These are phyloP conservation scores for peach (Prunus persica) DNA, from an alignment of 306 rosid genomes.

Conservation along the genomic window Prunus_persica_NCBIv2 NC_034011.1:22644001-22644500, in stretches of 20 bases:
- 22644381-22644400: slow-evolving; percentile 84
- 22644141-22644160: slow-evolving; percentile 79
- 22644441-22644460: slow-evolving; percentile 83
- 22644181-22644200: slow-evolving; percentile 6
- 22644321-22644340: slow-evolving; percentile 93
- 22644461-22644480: slow-evolving; percentile 92
- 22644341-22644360: slow-evolving; percentile 94
- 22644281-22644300: slow-evolving; percentile 83
- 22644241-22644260: slow-evolving; percentile 16
- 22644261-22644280: slow-evolving; percentile 45
- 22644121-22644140: slow-evolving; percentile 85
- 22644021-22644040: slow-evolving; percentile 84
- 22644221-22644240: not conserved
- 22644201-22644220: not conserved
- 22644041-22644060: slow-evolving; percentile 93
- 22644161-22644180: slow-evolving; percentile 81
- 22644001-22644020: slow-evolving; percentile 25
- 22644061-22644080: slow-evolving; percentile 76
- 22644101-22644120: slow-evolving; percentile 88
- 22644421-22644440: slow-evolving; percentile 92
- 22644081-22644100: slow-evolving; percentile 71
- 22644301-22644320: slow-evolving; percentile 95
- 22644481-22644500: slow-evolving; percentile 95
- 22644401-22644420: slow-evolving; percentile 89
- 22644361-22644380: slow-evolving; percentile 78